These are phyloP conservation scores for Fraxinus latifolia DNA, from an alignment of 305 asterid genomes.

Conservation along the genomic window DNA sequence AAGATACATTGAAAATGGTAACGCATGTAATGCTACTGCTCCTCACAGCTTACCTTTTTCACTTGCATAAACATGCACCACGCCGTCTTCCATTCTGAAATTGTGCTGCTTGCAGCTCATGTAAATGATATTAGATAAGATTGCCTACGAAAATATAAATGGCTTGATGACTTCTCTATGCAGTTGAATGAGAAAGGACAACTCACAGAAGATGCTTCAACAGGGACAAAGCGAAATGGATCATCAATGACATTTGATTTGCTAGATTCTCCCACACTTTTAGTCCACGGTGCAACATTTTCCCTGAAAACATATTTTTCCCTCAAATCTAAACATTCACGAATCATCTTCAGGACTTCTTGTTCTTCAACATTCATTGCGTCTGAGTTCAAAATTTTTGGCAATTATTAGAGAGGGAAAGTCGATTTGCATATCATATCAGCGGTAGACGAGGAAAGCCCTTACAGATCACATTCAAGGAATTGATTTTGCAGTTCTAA, in stretches of 20 bases:
- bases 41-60: constrained; percentile 53
- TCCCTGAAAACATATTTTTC: constrained; percentile 82
- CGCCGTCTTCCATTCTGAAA: constrained; percentile 88
- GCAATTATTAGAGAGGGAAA: constrained; percentile 32
- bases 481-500: background rate
- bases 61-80: constrained; percentile 73
- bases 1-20: constrained; percentile 10
- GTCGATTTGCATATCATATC: constrained; percentile 16
- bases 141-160: constrained; percentile 20
- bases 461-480: background rate
- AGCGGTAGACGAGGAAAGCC: constrained; percentile 10
- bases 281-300: constrained; percentile 69
- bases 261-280: constrained; percentile 35
- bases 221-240: constrained; percentile 66
- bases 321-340: constrained; percentile 76
- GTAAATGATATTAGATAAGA: constrained; percentile 29
- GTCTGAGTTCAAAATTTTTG: constrained; percentile 45
- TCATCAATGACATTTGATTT: constrained; percentile 42
- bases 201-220: constrained; percentile 83
- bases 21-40: constrained; percentile 15
- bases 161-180: constrained; percentile 21
- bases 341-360: constrained; percentile 77
- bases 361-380: constrained; percentile 68
- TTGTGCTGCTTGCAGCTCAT: constrained; percentile 55
- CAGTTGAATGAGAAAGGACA: constrained; percentile 28